Conservation (phyloP, 177 flowering plant genomes). For the Vitis hybrid region DNA sequence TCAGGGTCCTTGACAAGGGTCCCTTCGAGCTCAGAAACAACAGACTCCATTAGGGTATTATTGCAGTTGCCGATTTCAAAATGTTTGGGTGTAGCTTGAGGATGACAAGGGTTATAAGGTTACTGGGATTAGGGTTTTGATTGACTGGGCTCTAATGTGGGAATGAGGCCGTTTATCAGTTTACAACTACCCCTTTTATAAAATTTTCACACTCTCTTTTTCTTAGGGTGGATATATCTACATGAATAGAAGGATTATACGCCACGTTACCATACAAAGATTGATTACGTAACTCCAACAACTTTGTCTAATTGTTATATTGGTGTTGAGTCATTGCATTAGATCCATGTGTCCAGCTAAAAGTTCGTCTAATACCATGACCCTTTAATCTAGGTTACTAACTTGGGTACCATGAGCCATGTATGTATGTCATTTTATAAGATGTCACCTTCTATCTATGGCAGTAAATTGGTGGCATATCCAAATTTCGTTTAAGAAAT, state of each 20-base stretch:
- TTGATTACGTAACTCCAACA: constrained; percentile 46
- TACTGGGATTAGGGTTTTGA: constrained; percentile 11
- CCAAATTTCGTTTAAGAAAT: too few species aligned
- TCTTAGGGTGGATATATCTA: constrained; percentile 21
- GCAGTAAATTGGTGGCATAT: too few species aligned
- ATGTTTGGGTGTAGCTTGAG: not conserved
- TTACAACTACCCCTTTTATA: constrained; percentile 29
- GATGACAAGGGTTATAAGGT: constrained; percentile 9
- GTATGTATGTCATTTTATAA: not conserved
- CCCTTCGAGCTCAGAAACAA: constrained; percentile 84
- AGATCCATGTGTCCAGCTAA: constrained; percentile 4
- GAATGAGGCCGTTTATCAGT: constrained; percentile 40
- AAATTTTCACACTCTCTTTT: not conserved
- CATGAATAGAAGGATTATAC: constrained; percentile 23
- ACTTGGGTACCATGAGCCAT: not conserved
- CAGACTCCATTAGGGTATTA: constrained; percentile 34
- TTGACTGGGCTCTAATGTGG: constrained; percentile 20
- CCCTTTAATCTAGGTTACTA: not conserved
- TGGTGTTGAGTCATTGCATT: not conserved
- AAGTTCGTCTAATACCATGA: not conserved
- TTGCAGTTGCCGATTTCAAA: not conserved
- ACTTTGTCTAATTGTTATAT: constrained; percentile 12
- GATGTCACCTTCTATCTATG: too few species aligned
- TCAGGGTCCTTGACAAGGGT: constrained; percentile 58
- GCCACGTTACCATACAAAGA: constrained; percentile 41